Evolutionary conservation across 176 grass and related monocot genomes (phyloP).

Genomic region (bread wheat (Triticum aestivum)): IWGSC_CS_RefSeq_v2.1 NC_057811.1:370022815-370023314

Average conservation of each 20-base stretch:
- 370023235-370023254: conserved; percentile 22
- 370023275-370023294: neutral
- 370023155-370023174: conserved; percentile 19
- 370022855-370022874: too few relatives aligned
- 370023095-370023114: conserved; percentile 3
- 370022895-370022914: neutral
- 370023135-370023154: conserved; percentile 11
- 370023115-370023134: conserved; percentile 9
- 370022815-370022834: too few relatives aligned
- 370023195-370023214: conserved; percentile 39
- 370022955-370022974: neutral
- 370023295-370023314: conserved; percentile 1
- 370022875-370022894: neutral
- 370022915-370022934: neutral
- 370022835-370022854: too few relatives aligned
- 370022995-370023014: conserved; percentile 20
- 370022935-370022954: neutral
- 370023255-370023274: conserved; percentile 1
- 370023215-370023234: neutral
- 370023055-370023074: conserved; percentile 26
- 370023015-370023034: neutral
- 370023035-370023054: neutral
- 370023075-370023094: conserved; percentile 29
- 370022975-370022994: neutral
- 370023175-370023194: conserved; percentile 35